Evolutionary conservation across 768 basidiomycete species (phyloP), one percentile per base, ranked within the genome.

Genomic region (Dacryopinax primogenitus): DNA sequence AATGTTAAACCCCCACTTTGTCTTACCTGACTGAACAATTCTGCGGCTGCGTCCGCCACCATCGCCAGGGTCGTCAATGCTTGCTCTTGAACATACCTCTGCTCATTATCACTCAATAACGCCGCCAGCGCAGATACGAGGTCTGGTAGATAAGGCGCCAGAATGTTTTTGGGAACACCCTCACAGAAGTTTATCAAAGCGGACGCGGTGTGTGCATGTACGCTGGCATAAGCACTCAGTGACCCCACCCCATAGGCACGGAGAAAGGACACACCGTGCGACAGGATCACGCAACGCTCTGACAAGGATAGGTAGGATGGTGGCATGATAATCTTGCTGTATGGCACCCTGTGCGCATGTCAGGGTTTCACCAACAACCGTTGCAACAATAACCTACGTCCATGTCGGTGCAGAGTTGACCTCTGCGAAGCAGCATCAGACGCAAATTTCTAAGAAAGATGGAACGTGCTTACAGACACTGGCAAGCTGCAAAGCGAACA

Each of bases 151-250:
- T 88, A 91, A 0, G 88, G 87, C 0, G 86, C 69, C 11, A 90
- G 81, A 0, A 83, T 85, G 26, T 87, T 82, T 16, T 84, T 81
- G 69, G 84, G 86, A 35, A 90, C 88, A 35, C 90, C 88, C 72
- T 92, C 87, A 73, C 90, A 93, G 76, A 92, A 92, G 73, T 93
- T 94, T 73, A 92, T 90, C 26, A 93, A 78, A 0, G 90, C 90
- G 0, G 91, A 87, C 0, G 90, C 89, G 1, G 92, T 88, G 70
- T 94, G 91, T 0, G 90, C 81, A 67, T 92, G 90, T 0, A 93
- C 89, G 28, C 91, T 92, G 69, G 34, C 64, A 30, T 61, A 64
- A 68, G 39, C 34, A 26, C 63, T 16, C 61, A 23, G 51, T 47
- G 51, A 33, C 44, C 51, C 16, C 66, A 62, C 23, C 35, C 45